phyloP scores from a whole-genome alignment of 164 flowering plant genomes.

The Euptelea pleiosperma region DNA sequence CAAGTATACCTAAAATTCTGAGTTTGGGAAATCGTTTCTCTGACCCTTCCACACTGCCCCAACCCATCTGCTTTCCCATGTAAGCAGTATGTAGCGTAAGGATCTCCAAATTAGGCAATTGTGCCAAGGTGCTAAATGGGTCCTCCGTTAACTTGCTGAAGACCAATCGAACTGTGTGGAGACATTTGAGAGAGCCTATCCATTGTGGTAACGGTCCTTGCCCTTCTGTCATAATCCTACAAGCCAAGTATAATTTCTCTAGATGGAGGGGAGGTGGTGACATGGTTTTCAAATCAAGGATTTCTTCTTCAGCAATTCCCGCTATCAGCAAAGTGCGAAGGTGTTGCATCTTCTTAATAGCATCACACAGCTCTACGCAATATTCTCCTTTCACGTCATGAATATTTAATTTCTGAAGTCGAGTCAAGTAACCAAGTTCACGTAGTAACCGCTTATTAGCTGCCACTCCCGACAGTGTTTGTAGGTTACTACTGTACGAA shows the following conservation, averaged over 20 bases:
- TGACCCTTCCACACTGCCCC: not conserved
- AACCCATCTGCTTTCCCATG: not conserved
- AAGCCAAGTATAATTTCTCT: not conserved
- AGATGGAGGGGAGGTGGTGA: constrained; percentile 5
- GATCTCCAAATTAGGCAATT: not conserved
- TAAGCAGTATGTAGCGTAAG: not conserved
- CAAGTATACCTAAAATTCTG: not conserved
- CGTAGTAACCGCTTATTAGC: not conserved
- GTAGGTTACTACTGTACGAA: not conserved
- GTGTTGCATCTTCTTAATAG: constrained; percentile 4
- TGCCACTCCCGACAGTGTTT: not conserved
- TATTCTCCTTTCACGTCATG: not conserved
- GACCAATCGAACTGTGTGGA: not conserved
- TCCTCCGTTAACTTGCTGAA: not conserved
- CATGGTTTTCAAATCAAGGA: not conserved
- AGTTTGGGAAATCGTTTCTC: not conserved
- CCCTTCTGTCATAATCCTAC: not conserved
- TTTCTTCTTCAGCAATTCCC: not conserved
- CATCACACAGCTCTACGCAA: not conserved
- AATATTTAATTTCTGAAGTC: not conserved
- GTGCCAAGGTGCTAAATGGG: not conserved
- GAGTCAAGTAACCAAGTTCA: not conserved
- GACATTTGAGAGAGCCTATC: not conserved
- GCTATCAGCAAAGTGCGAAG: not conserved
- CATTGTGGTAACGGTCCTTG: constrained; percentile 8